Base-by-base conservation (phyloP, 805 yeast genomes). In the Yamadazyma phyllophila region DNA sequence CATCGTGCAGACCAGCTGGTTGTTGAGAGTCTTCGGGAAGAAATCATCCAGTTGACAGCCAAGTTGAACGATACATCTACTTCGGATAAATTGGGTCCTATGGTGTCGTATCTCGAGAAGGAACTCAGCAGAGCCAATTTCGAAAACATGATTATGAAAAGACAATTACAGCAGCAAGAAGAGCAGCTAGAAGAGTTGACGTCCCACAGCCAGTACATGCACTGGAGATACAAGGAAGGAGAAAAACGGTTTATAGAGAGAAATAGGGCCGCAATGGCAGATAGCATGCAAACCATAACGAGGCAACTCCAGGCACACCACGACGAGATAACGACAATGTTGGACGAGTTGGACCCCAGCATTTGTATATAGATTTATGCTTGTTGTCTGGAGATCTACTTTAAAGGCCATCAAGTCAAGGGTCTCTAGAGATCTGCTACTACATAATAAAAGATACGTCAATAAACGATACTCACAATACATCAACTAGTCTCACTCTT, bases 101-200 rank as follows among this genome's bases (percentile, higher is more conserved):
- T 69, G 48, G 54, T 67, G 14, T 51, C 53, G 13, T 70, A 53
- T 40, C 53, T 71, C 15, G 73, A 69, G 31, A 59, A 54, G 10
- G 67, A 71, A 46, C 46, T 63, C 12, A 52, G 45, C 17, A 55
- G 59, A 44, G 51, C 62, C 32, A 56, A 59, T 38, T 70, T 70
- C 51, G 73, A 70, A 47, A 69, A 67, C 45, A 58, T 56, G 45
- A 69, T 54, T 48, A 53, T 70, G 43, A 62, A 11, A 12, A 26
- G 42, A 11, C 39, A 37, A 34, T 15, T 51, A 8, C 33, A 43
- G n/a, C 41, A 51, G 20, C 17, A 29, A 2, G 48, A 51, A 36
- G 44, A 39, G 27, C 39, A 43, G 38, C 41, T 36, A 10, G 39
- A 42, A 4, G 54, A 48, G 36, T 24, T 46, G 14, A 15, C 7